These are phyloP conservation scores for Lenwebbia sp. DNA, from an alignment of 345 rosid species.

Conservation along the genomic window DNA sequence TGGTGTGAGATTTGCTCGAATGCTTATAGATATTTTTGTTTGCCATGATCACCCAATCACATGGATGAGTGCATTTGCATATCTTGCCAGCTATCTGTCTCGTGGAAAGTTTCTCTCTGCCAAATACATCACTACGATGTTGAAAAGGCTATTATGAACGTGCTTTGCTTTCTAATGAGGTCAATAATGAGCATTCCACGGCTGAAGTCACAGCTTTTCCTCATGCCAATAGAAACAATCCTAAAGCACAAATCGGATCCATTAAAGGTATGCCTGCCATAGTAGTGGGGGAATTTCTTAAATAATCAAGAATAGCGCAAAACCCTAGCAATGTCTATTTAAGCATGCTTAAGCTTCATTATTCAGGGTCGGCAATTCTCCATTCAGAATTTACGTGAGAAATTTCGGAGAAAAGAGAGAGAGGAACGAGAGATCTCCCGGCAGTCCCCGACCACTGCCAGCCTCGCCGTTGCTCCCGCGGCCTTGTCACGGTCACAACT, in stretches of 20 bases:
- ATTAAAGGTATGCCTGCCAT: conserved; percentile 70
- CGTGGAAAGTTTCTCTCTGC: conserved; percentile 62
- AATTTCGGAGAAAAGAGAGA: no score
- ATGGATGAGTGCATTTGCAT: conserved; percentile 87
- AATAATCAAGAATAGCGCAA: no score
- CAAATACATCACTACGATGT: conserved; percentile 27
- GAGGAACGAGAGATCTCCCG: no score
- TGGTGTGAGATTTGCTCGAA: conserved; percentile 54
- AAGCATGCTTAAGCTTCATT: no score
- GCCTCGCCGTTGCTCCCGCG: no score
- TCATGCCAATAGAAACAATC: conserved; percentile 49
- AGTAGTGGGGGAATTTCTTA: conserved; percentile 65
- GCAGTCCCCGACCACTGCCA: no score
- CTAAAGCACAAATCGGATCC: conserved; percentile 57
- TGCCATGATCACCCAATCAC: conserved; percentile 16
- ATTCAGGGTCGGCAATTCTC: no score
- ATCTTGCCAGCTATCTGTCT: conserved; percentile 83
- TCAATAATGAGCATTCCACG: conserved; percentile 49
- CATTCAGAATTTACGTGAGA: no score
- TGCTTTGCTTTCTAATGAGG: conserved; percentile 82
- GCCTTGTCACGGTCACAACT: no score
- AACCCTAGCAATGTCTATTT: no score
- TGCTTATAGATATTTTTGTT: conserved; percentile 42
- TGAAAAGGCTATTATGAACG: conserved; percentile 80
- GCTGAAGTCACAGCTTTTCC: conserved; percentile 44